These are phyloP conservation scores for Aspergillus panamensis DNA, from an alignment of 495 filamentous ascomycete genomes.

Conservation along the genomic window DNA sequence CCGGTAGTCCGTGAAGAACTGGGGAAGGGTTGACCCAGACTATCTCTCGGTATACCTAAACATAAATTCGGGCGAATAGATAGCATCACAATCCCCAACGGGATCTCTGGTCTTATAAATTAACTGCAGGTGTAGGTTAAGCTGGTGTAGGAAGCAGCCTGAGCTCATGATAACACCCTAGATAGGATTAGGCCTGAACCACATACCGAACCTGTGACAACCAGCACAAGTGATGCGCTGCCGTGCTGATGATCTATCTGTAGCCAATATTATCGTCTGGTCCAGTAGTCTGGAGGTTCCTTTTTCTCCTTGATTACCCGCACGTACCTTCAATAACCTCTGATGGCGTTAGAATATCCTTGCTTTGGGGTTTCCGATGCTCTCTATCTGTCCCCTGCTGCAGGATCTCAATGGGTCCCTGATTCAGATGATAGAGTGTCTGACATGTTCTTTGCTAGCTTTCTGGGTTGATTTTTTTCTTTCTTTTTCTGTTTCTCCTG, in stretches of 20 bases:
- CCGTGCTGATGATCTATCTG: constrained; percentile 11
- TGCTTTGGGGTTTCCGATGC: constrained; percentile 9
- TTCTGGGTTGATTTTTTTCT: background rate
- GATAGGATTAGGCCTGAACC: background rate
- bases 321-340: constrained; percentile 5
- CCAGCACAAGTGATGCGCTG: constrained; percentile 18
- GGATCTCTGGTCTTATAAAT: background rate
- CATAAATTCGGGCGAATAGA: background rate
- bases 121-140: background rate
- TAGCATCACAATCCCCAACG: background rate
- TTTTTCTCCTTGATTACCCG: constrained; percentile 16
- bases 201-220: constrained; percentile 10
- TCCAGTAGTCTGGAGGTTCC: background rate
- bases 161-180: background rate
- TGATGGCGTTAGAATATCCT: constrained; percentile 16
- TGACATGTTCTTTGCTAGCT: constrained; percentile 2
- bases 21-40: too few relatives aligned
- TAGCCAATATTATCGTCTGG: background rate
- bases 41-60: too few relatives aligned
- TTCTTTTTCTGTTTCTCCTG: constrained; percentile 3
- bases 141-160: background rate
- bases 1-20: too few relatives aligned
- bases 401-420: constrained; percentile 4
- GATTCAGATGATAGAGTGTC: constrained; percentile 4
- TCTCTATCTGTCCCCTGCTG: constrained; percentile 7